Base-by-base conservation (phyloP, 192 early-diverging fungal genomes). In the Podila verticillata region DNA sequence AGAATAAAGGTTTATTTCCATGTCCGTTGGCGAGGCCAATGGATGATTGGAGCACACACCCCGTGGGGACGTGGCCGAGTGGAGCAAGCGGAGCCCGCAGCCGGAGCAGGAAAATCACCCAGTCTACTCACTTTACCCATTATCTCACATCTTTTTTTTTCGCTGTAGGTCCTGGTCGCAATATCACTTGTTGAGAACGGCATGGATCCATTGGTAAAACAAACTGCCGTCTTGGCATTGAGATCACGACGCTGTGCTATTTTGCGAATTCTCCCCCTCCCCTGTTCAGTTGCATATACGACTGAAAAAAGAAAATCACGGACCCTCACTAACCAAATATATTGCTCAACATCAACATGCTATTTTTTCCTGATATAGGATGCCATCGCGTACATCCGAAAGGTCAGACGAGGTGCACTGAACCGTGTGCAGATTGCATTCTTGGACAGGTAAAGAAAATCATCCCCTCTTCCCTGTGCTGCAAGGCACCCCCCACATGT, bases 171-270 rank as follows among this genome's bases (percentile, higher is more conserved):
- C 12, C 74, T 92, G 5, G 91, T 95, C 5, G 89, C 93, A 1
- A 84, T 95, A 47, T 87, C 93, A 1, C 75, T 95, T 51, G 88
- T 95, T 36, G 93, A 95, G 74, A 82, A 85, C 59, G 93, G 93
- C 15, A 91, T 95, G 91, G 86, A 86, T 67, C 87, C 90, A 28
- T 71, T 95, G 73, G 93, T 86, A 79, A 73, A 71, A 44, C 3
- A 44, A 44, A 44, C 39, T 44, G 17, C 39, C 7, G 2, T 9
- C 13, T 24, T 31, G 20, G n/a, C 30, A 47, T 47, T 65, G 28
- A 7, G 47, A 36, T 8, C 24, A 26, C 19, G 8, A 31, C 29
- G n/a, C n/a, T n/a, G 29, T 20, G 28, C 39, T 29, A 49, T 35
- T 28, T 49, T 64, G n/a, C n/a, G n/a, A n/a, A n/a, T 30, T 8